Base-by-base conservation (phyloP, 768 basidiomycete species). In the Gyrodon lividus region DNA sequence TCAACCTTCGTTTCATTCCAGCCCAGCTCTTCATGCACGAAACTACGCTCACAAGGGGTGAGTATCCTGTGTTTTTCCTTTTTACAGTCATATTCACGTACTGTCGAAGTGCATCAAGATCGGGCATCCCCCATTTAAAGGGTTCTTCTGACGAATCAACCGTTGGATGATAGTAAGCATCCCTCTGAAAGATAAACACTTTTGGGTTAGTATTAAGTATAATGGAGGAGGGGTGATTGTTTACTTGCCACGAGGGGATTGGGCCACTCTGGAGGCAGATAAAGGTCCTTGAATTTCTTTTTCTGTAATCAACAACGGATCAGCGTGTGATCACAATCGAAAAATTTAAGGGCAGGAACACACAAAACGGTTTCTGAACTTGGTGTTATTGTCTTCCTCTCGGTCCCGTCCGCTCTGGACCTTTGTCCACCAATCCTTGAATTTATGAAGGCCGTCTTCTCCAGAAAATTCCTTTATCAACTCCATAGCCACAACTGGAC, bases 51-150 rank as follows among this genome's bases (percentile, higher is more conserved):
- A 38, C 16, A 42, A 52, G 9, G 1, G 19, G 46, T 65, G 46
- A 65, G 61, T 40, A 44, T 43, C 38, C 26, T 57, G 4, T 41
- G 41, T 9, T 24, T 45, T 26, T 41, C 39, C 12, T 24, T 45
- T 26, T 48, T 28, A 35, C 4, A 22, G 19, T 48, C 43, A 56
- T 58, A 57, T 41, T 51, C 46, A 72, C 83, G 49, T 66, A 95
- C 92, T 78, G 70, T 56, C 94, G 83, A 48, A 99, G 79, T 3
- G 87, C 94, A 63, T 97, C 92, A 2, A 99, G 81, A 65, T 98
- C 97, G n/a, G 95, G 92, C 55, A 94, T 73, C 4, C 92, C 94
- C 96, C 96, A 99, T 61, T 92, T 91, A 68, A 99, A 98, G 0
- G 89, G 86, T 56, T 98, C 95, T 49, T 93, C 86, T 1, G 93